Base-by-base conservation (phyloP, 2,329 filamentous ascomycete genomes). In the Clarireedia monteithiana region DNA sequence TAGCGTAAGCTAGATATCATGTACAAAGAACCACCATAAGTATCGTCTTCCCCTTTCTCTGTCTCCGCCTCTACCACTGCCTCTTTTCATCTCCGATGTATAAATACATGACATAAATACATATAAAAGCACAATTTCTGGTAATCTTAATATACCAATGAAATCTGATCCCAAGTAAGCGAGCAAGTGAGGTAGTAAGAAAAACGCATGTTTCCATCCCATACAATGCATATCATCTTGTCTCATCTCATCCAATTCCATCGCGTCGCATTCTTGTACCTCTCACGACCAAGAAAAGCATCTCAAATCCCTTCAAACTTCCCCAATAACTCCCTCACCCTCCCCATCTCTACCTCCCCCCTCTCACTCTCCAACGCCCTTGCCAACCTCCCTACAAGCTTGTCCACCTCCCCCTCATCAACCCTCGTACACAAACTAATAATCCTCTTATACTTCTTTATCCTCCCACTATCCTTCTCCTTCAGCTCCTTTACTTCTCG, bases 291-390 rank as follows among this genome's bases (percentile, higher is more conserved):
- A 30, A 7, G 27, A 6, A 30, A 30, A 1, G 2, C 2, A 34
- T 34, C 30, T 23, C 42, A 64, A 40, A 60, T 56, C 26, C 59
- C 57, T 17, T 66, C 89, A 2, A 95, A 88, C 55, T 88, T 86
- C 30, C 86, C 81, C 56, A 95, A 74, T 67, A 95, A 95, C 52
- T 91, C 83, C 63, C 87, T 78, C 12, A 95, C 87, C 7, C 90
- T 75, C 0, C 81, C 83, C 7, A 92, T 83, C 67, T 95, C 89
- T 1, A 90, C 75, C 64, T 89, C 86, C 6, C 83, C 81, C 54
- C 79, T 81, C 69, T 96, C 91, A 66, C 91, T 95, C 72, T 96
- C 92, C 2, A 97, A 87, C 2, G 94, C 94, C 60, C 89, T 84
- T 48, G 95, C 82, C 45, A 99, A 75, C 2, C 84, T 84, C 52